A percentile compares a stretch with the other conserved stretches of the same genome.
These are phyloP conservation scores for Globisporangium iwayamae DNA, from an alignment of 352 stramenopile genomes.

Conservation along the genomic window DNA sequence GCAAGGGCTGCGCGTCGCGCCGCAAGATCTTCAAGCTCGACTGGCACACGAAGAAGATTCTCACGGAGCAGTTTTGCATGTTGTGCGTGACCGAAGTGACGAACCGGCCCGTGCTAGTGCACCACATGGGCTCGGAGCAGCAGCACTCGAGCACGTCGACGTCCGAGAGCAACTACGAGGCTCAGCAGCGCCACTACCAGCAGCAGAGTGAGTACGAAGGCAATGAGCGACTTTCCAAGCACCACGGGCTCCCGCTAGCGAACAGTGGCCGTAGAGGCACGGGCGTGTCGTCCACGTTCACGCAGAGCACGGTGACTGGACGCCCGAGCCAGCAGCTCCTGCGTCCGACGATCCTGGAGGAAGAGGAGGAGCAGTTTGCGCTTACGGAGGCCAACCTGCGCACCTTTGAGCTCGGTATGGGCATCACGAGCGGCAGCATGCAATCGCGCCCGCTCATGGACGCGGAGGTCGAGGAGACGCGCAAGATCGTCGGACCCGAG, in stretches of 20 bases:
- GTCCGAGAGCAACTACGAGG: conserved; percentile 14
- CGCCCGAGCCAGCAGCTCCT: neutral
- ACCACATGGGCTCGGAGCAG: neutral
- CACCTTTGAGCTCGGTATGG: conserved; percentile 14
- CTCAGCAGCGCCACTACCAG: neutral
- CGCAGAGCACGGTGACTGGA: conserved; percentile 6
- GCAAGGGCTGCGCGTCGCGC: conserved; percentile 26
- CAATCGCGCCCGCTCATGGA: neutral
- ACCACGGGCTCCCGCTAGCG: neutral
- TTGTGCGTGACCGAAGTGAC: conserved; percentile 17
- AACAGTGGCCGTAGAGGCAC: neutral
- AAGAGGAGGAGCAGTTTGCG: conserved; percentile 7
- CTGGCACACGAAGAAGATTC: conserved; percentile 11
- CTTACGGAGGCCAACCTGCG: conserved; percentile 19
- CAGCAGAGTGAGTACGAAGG: conserved; percentile 13
- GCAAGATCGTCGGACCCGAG: conserved; percentile 1
- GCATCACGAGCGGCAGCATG: neutral
- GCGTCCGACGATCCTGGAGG: conserved; percentile 9
- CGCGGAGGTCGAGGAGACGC: neutral
- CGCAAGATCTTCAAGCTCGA: conserved; percentile 20
- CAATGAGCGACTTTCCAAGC: conserved; percentile 13
- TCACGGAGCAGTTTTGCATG: conserved; percentile 17
- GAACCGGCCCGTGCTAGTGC: conserved; percentile 4
- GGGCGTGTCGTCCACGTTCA: conserved; percentile 14
- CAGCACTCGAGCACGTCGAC: conserved; percentile 1